A percentile compares a stretch with the other conserved stretches of the same genome.
Conservation (phyloP, 306 rosid genomes). For the Prunus campanulata region DNA sequence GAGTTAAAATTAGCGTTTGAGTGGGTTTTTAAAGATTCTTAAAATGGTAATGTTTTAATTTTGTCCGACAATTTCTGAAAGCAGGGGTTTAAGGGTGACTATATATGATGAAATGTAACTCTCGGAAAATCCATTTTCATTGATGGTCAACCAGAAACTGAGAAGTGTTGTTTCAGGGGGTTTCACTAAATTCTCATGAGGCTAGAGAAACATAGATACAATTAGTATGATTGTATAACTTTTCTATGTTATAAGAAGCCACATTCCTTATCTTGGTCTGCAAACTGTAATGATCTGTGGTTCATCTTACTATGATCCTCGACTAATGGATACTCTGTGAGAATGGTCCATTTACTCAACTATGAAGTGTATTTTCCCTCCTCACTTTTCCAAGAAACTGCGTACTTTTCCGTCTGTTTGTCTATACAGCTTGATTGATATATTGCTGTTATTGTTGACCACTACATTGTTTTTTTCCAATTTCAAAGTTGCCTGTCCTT, state of each 20-base stretch:
- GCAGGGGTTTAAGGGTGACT: neutral
- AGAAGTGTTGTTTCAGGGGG: neutral
- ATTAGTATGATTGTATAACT: neutral
- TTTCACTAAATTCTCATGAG: neutral
- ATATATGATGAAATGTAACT: neutral
- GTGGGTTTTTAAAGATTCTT: neutral
- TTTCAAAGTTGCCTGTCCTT: neutral
- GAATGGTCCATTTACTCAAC: neutral
- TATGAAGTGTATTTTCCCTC: too few species aligned
- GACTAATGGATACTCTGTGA: neutral
- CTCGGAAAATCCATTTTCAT: neutral
- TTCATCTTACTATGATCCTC: neutral
- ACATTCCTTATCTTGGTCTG: too few species aligned
- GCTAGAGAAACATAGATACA: neutral
- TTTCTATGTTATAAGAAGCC: neutral
- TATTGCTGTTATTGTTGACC: too few species aligned
- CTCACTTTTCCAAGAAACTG: too few species aligned
- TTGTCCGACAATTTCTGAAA: neutral
- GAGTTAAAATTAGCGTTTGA: neutral
- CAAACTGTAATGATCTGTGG: too few species aligned
- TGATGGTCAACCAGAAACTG: neutral
- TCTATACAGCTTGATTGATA: neutral
- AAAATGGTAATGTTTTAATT: neutral
- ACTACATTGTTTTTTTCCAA: neutral
- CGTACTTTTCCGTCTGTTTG: neutral